Evolutionary conservation across 2,329 filamentous ascomycete genomes (phyloP).

Genomic region (Tympanopsis confertula): DNA sequence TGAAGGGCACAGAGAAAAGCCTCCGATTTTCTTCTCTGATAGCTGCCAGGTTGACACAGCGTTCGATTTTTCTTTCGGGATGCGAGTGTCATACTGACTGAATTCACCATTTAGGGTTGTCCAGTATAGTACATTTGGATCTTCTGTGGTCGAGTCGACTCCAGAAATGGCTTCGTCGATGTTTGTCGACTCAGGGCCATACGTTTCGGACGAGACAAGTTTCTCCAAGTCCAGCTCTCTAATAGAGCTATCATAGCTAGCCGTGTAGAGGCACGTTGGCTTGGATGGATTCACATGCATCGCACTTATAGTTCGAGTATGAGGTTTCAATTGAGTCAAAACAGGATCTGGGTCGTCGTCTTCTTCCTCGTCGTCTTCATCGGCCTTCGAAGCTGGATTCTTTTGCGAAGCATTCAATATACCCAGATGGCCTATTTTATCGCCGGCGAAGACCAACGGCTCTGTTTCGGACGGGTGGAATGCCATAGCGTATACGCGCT

Average conservation of each 20-base stretch:
- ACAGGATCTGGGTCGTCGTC: slow-evolving; percentile 56
- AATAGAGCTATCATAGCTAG: slow-evolving; percentile 88
- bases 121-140: slow-evolving; percentile 71
- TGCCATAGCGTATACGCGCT: slow-evolving; percentile 73
- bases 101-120: slow-evolving; percentile 74
- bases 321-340: slow-evolving; percentile 84
- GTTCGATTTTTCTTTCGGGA: slow-evolving; percentile 22
- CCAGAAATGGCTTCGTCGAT: slow-evolving; percentile 74
- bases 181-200: slow-evolving; percentile 57
- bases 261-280: slow-evolving; percentile 65
- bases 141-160: slow-evolving; percentile 62
- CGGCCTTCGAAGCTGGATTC: slow-evolving; percentile 33
- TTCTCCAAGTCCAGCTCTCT: slow-evolving; percentile 75
- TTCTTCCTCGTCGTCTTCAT: slow-evolving; percentile 59
- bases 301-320: slow-evolving; percentile 76
- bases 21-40: slow-evolving; percentile 88
- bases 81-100: slow-evolving; percentile 69
- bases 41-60: slow-evolving; percentile 62
- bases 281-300: slow-evolving; percentile 70
- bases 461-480: slow-evolving; percentile 85
- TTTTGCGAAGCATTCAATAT: slow-evolving; percentile 80
- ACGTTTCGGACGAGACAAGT: slow-evolving; percentile 69
- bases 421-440: slow-evolving; percentile 84
- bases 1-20: slow-evolving; percentile 73
- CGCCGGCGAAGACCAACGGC: slow-evolving; percentile 80